Evolutionary conservation across 106 monocot genomes (phyloP).

Genomic region (Cymbidium sinense): DNA sequence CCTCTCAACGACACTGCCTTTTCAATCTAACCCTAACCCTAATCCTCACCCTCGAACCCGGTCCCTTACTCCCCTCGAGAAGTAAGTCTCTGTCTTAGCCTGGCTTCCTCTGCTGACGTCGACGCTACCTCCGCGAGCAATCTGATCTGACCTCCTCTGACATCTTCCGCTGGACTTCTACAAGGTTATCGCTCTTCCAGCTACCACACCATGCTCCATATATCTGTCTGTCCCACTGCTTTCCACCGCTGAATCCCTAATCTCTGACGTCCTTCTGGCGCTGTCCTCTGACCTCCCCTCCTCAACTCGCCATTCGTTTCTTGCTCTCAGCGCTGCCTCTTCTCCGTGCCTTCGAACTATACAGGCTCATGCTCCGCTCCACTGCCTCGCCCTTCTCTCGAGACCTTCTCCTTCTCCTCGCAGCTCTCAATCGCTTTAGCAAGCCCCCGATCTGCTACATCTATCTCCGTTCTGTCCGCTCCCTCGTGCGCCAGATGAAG

Average conservation of each 20-base stretch:
- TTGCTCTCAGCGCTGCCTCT: constrained; percentile 72
- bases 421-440: constrained; percentile 50
- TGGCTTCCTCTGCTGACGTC: constrained; percentile 51
- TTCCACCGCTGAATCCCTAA: constrained; percentile 53
- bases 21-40: neutral
- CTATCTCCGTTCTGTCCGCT: constrained; percentile 76
- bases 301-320: constrained; percentile 68
- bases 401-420: constrained; percentile 81
- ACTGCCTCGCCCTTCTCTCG: constrained; percentile 32
- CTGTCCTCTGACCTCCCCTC: constrained; percentile 50
- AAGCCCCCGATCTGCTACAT: constrained; percentile 48
- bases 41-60: constrained; percentile 14
- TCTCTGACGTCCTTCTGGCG: constrained; percentile 74
- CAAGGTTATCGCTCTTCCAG: constrained; percentile 46
- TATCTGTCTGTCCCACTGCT: constrained; percentile 52
- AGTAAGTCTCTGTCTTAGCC: constrained; percentile 54
- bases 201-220: constrained; percentile 55
- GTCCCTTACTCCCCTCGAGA: constrained; percentile 36
- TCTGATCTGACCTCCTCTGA: constrained; percentile 79
- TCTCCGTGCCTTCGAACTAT: constrained; percentile 83
- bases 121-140: constrained; percentile 36
- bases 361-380: constrained; percentile 49
- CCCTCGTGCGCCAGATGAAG: constrained; percentile 78
- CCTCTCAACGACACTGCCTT: too few relatives aligned
- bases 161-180: constrained; percentile 79